Evolutionary conservation across 163 green algal species (phyloP).

Genomic region (Scenedesmus sp.): DNA sequence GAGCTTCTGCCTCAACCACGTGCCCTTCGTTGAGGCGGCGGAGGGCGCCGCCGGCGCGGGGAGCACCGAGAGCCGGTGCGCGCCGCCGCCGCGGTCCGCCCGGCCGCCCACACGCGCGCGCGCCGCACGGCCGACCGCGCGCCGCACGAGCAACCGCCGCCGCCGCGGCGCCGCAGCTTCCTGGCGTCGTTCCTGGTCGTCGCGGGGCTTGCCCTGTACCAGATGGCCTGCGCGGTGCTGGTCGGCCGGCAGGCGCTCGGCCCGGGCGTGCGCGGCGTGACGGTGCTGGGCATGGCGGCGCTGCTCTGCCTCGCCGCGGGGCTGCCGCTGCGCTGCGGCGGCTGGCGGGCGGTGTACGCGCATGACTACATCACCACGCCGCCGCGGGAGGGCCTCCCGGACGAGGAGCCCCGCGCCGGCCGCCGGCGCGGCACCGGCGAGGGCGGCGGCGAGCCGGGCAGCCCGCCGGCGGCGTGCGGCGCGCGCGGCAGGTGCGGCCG

Average conservation of each 20-base stretch:
- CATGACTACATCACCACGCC: constrained; percentile 24
- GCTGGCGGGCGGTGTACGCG: constrained; percentile 38
- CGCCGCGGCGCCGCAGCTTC: constrained; percentile 30
- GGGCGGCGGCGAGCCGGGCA: too few species aligned
- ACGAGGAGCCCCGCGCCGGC: constrained; percentile 5
- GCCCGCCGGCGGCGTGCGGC: too few species aligned
- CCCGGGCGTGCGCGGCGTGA: background rate
- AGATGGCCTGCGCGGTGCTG: constrained; percentile 47
- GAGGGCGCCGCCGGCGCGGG: background rate
- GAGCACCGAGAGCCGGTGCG: constrained; percentile 27
- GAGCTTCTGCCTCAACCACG: constrained; percentile 15
- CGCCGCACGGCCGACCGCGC: too few species aligned
- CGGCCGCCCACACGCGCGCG: too few species aligned
- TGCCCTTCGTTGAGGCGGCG: constrained; percentile 25
- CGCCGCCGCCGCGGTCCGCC: too few species aligned
- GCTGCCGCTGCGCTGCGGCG: constrained; percentile 37
- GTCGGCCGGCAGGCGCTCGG: background rate
- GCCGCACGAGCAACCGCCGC: too few species aligned
- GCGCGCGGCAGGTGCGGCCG: too few species aligned
- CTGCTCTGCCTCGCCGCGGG: constrained; percentile 29
- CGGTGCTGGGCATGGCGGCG: constrained; percentile 37
- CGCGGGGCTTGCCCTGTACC: constrained; percentile 41
- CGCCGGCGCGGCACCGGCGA: too few species aligned
- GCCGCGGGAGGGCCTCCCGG: constrained; percentile 6
- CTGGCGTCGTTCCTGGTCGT: constrained; percentile 40